These are phyloP conservation scores for Suhomyces sp. DNA, from an alignment of 805 yeast genomes.

Conservation along the genomic window DNA sequence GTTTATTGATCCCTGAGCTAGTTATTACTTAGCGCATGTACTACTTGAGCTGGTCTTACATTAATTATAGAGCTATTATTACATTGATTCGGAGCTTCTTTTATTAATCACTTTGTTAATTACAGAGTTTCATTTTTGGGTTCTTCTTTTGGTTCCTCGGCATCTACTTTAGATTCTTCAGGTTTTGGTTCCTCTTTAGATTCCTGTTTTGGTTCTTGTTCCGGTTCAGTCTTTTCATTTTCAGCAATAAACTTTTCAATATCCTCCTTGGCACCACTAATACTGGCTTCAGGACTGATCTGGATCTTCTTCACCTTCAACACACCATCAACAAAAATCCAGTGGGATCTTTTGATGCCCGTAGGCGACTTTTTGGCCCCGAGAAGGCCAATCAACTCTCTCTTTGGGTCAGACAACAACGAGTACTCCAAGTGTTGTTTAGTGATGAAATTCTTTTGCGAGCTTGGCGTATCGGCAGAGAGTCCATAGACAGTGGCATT, in stretches of 20 bases:
- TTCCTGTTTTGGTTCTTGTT: constrained; percentile 3
- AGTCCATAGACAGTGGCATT: constrained; percentile 71
- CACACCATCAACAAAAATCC: constrained; percentile 80
- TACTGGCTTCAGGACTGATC: constrained; percentile 52
- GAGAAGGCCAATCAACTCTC: constrained; percentile 61
- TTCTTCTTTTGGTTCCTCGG: not conserved
- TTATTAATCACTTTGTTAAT: too few species aligned
- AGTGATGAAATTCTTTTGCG: constrained; percentile 72
- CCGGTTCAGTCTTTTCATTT: constrained; percentile 3
- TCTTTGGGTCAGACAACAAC: constrained; percentile 72
- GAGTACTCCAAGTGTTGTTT: constrained; percentile 74
- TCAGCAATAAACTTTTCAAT: constrained; percentile 42
- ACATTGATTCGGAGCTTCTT: too few species aligned
- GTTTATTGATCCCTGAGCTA: too few species aligned
- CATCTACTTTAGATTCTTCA: not conserved
- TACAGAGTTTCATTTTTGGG: not conserved
- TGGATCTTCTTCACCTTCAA: constrained; percentile 51
- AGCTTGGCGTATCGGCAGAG: constrained; percentile 74
- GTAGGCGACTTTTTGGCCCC: constrained; percentile 82
- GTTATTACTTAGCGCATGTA: too few species aligned
- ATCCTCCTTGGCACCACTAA: constrained; percentile 55
- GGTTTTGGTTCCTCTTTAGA: not conserved
- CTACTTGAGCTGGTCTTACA: too few species aligned
- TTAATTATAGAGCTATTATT: too few species aligned
- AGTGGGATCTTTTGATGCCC: constrained; percentile 86